Base-by-base conservation (phyloP, 1,284 basidiomycete species). In the Sanghuangporus baumii region DNA sequence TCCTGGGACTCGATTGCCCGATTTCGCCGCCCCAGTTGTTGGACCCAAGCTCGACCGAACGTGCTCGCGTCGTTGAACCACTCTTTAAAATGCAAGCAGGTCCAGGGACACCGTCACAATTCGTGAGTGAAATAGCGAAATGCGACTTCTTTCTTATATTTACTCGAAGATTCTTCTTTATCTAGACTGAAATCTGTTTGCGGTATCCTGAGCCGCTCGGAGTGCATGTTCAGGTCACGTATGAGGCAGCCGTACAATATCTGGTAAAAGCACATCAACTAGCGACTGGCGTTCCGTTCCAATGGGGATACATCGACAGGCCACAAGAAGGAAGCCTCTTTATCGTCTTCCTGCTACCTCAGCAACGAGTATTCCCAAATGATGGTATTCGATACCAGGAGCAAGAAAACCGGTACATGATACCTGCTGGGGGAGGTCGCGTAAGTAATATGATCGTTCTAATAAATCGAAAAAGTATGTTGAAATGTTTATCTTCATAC, bases 341-440 rank as follows among this genome's bases (percentile, higher is more conserved):
- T 54, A 78, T 91, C 23, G 72, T 90, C 51, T 90, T 81, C 71
- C 73, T 69, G 36, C 34, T 89, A 46, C 80, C 81, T 12, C 78
- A 76, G 26, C 79, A 81, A 59, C 69, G 77, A 34, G 76, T 79
- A 3, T 86, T 87, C 69, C 87, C 88, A 18, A 81, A 78, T 62
- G 89, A 92, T 67, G 89, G 89, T 18, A 78, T 91, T 60, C 81
- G 86, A 40, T 92, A 81, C 71, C 82, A 85, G 67, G 89, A 91
- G 55, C 74, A 81, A 62, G 89, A 91, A 71, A 80, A 80, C 57
- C 83, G 83, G 66, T 83, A 77, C 68, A 71, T 74, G 31, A 75
- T 90, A 3, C 76, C 81, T 50, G 78, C 75, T 56, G 78, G 76
- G 1, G 69, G 67, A 55, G 76, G 74, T 64, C 80, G 84, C 63